Evolutionary conservation across 306 rosid species (phyloP).

Genomic region (Quercus engelmannii): DNA sequence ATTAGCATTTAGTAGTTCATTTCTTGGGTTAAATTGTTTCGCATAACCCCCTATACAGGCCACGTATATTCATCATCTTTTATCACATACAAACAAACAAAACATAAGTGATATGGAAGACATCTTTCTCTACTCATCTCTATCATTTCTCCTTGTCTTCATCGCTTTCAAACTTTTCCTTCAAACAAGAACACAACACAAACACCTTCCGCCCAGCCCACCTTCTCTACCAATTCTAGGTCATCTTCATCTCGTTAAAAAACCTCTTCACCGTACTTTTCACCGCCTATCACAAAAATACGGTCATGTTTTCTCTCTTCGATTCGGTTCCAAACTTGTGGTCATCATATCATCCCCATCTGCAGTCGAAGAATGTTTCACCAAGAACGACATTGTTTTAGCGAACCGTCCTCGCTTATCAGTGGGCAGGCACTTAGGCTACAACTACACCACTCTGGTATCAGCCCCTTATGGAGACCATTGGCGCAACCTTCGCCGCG

Average conservation of each 20-base stretch:
- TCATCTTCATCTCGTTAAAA: slow-evolving; percentile 47
- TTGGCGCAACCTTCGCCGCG: slow-evolving; percentile 85
- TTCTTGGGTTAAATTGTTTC: no score
- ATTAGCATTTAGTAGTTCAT: no score
- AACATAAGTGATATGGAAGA: no score
- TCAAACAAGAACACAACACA: slow-evolving; percentile 6
- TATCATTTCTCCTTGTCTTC: slow-evolving; percentile 7
- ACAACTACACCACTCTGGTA: slow-evolving; percentile 31
- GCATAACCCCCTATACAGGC: no score
- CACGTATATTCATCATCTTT: no score
- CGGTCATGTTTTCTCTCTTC: slow-evolving; percentile 35
- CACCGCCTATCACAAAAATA: slow-evolving; percentile 35
- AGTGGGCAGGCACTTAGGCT: slow-evolving; percentile 37
- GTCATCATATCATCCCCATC: slow-evolving; percentile 49
- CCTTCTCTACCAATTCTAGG: slow-evolving; percentile 57
- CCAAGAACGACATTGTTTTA: slow-evolving; percentile 52
- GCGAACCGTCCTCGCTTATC: slow-evolving; percentile 42
- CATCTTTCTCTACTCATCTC: neutral
- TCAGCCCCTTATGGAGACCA: slow-evolving; percentile 56
- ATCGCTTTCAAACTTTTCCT: slow-evolving; percentile 22
- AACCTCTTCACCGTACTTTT: slow-evolving; percentile 32
- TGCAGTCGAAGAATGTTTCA: slow-evolving; percentile 59
- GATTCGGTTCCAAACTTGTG: slow-evolving; percentile 27
- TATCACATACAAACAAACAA: no score
- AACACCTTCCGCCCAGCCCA: slow-evolving; percentile 51